Evolutionary conservation across 768 basidiomycete species (phyloP).

Genomic region (Cystofilobasidium macerans): DNA sequence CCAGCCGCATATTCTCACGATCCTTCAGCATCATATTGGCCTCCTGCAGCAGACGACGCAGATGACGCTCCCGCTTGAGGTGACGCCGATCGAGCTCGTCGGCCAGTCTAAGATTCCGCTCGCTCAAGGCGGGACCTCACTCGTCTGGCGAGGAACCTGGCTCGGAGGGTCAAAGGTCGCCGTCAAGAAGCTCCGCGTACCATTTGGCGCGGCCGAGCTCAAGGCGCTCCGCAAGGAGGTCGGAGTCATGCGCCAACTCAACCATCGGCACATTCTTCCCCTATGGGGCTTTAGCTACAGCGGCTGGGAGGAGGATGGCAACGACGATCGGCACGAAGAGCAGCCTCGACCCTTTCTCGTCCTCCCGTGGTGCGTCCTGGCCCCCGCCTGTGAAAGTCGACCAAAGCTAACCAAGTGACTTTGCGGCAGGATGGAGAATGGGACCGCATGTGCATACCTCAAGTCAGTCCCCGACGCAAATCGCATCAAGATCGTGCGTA

Average conservation of each 20-base stretch:
- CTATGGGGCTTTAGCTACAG: not conserved
- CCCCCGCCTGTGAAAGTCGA: not conserved
- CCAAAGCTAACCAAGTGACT: not conserved
- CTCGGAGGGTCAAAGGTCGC: not conserved
- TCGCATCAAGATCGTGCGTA: not conserved
- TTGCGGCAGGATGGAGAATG: conserved; percentile 11
- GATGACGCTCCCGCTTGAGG: not conserved
- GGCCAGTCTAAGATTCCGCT: not conserved
- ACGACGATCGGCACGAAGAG: not conserved
- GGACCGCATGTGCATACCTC: not conserved
- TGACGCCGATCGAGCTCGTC: not conserved
- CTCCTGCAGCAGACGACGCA: not conserved
- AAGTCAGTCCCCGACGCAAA: not conserved
- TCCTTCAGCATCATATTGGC: conserved; percentile 3
- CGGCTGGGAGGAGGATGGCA: not conserved
- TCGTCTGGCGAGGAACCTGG: conserved; percentile 2
- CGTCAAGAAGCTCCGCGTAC: conserved; percentile 9
- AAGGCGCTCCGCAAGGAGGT: conserved; percentile 8
- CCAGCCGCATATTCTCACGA: not conserved
- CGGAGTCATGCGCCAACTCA: not conserved
- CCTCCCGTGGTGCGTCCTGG: not conserved
- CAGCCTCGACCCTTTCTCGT: not conserved
- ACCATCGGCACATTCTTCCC: not conserved
- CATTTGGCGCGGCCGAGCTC: not conserved
- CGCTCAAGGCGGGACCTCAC: not conserved